Conservation (phyloP, 2,329 filamentous ascomycete species). For the Botryosphaeria dothidea region DNA sequence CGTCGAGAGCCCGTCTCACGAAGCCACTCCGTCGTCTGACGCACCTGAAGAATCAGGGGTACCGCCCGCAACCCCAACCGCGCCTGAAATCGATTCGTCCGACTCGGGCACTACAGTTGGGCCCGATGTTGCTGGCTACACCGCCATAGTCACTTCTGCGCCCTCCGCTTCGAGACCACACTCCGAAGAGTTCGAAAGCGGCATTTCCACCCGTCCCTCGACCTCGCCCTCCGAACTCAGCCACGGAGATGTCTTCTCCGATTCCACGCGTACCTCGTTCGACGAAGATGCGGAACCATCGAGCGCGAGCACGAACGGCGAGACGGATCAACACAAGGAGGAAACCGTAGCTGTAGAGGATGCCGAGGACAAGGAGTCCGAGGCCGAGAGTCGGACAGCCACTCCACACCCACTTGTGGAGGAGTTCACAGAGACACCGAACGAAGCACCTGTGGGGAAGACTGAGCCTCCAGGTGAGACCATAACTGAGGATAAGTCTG, state of each 20-base stretch:
- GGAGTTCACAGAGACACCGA: background rate
- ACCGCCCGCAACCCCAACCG: background rate
- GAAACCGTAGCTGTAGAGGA: background rate
- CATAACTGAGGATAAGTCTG: background rate
- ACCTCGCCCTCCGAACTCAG: constrained; percentile 39
- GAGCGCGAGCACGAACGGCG: background rate
- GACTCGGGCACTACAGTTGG: constrained; percentile 36
- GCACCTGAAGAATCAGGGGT: background rate
- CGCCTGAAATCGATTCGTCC: constrained; percentile 27
- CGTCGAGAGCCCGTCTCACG: background rate
- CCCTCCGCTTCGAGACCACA: background rate
- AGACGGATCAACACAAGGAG: background rate
- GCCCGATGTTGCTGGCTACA: constrained; percentile 22
- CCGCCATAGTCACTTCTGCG: background rate
- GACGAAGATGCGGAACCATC: constrained; percentile 30
- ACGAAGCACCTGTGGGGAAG: background rate
- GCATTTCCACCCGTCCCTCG: constrained; percentile 34
- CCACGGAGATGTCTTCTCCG: constrained; percentile 29
- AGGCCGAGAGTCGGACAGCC: background rate
- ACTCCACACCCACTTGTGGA: background rate
- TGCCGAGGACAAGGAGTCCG: background rate
- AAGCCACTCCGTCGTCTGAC: background rate
- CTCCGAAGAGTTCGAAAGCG: constrained; percentile 19
- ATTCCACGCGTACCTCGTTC: constrained; percentile 40
- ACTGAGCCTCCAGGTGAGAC: background rate